Evolutionary conservation across 257 asterid genomes (phyloP).

Genomic region (Solanum sejunctum): DNA sequence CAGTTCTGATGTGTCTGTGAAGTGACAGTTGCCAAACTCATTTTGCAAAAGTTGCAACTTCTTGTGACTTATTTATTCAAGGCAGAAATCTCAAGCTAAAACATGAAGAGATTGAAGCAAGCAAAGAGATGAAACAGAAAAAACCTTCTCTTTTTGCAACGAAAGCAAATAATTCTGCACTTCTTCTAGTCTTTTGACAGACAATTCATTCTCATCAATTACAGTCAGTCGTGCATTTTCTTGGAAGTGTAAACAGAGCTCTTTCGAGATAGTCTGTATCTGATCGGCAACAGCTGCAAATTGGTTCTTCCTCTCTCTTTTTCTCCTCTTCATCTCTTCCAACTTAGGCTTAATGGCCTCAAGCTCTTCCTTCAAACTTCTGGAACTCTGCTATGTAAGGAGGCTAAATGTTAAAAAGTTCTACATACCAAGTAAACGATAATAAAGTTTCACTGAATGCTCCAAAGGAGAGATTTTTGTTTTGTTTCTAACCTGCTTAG

Average conservation of each 20-base stretch:
- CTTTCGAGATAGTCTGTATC: conserved; percentile 38
- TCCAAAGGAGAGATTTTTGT: neutral
- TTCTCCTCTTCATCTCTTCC: conserved; percentile 52
- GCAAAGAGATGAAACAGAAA: neutral
- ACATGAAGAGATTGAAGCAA: neutral
- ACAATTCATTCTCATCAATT: conserved; percentile 57
- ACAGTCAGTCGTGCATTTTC: conserved; percentile 1
- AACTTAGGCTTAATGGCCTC: conserved; percentile 46
- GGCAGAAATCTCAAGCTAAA: neutral
- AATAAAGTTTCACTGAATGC: neutral
- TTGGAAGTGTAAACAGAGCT: conserved; percentile 37
- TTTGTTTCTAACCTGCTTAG: conserved; percentile 32
- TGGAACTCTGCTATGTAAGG: conserved; percentile 27
- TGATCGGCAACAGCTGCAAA: conserved; percentile 52
- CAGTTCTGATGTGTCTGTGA: neutral
- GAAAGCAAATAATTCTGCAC: conserved; percentile 30
- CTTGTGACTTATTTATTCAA: neutral
- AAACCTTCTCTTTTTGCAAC: conserved; percentile 66
- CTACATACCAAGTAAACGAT: neutral
- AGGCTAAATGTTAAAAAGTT: neutral
- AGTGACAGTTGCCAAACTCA: neutral
- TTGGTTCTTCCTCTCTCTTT: conserved; percentile 49
- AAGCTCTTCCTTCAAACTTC: conserved; percentile 58
- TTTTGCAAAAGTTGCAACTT: neutral
- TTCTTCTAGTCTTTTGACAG: conserved; percentile 58